phyloP scores from a whole-genome alignment of 345 rosid genomes.

The Linum lewisii region DNA sequence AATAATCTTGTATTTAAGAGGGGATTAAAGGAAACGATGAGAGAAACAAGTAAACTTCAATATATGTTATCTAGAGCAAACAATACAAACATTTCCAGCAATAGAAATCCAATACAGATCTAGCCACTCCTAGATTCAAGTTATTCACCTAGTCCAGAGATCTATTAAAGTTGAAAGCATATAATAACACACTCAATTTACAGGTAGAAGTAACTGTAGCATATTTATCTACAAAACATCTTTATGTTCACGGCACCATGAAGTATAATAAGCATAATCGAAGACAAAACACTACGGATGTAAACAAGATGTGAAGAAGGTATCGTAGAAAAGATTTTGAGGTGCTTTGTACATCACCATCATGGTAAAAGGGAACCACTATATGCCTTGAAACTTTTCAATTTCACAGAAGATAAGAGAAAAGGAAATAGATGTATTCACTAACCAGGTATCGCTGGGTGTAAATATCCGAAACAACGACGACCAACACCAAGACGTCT shows the following conservation, averaged over 20 bases:
- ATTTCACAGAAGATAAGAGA: not conserved
- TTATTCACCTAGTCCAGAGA: too few relatives aligned
- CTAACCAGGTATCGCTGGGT: slow-evolving; percentile 87
- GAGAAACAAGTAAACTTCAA: slow-evolving; percentile 6
- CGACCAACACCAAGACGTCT: slow-evolving; percentile 83
- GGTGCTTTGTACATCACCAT: not conserved
- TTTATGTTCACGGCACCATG: not conserved
- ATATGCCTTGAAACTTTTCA: too few relatives aligned
- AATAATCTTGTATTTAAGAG: not conserved
- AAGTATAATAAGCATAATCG: not conserved
- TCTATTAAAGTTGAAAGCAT: too few relatives aligned
- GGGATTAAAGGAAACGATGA: slow-evolving; percentile 1
- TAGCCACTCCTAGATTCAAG: not conserved
- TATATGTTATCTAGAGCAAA: not conserved
- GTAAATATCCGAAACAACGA: slow-evolving; percentile 84
- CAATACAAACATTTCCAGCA: not conserved
- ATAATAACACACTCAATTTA: not conserved
- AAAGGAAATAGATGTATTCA: slow-evolving; percentile 9
- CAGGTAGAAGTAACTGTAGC: not conserved
- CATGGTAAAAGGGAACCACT: not conserved
- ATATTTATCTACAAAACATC: not conserved
- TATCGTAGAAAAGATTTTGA: not conserved
- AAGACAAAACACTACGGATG: not conserved
- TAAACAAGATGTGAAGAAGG: not conserved
- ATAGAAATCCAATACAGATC: not conserved